Evolutionary conservation across 2,329 filamentous ascomycete genomes (phyloP).

Genomic region (Paecilomyces fulvus): DNA sequence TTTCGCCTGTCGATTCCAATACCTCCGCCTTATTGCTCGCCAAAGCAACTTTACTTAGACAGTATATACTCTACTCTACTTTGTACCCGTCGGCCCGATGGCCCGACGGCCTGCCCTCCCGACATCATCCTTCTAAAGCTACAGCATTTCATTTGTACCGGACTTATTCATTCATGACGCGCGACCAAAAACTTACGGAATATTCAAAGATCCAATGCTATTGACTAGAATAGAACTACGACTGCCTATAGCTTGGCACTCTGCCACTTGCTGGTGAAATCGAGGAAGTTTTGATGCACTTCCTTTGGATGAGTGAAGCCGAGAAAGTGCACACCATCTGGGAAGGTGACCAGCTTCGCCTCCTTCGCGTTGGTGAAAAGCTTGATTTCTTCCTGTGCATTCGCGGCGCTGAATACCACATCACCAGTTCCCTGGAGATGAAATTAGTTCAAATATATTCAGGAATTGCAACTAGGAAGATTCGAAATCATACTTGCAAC

Average conservation of each 20-base stretch:
- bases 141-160: too few relatives aligned
- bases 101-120: background rate
- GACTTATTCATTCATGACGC: too few relatives aligned
- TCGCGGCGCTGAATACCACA: slow-evolving; percentile 6
- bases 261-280: slow-evolving; percentile 3
- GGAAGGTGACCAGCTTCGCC: slow-evolving; percentile 30
- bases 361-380: slow-evolving; percentile 35
- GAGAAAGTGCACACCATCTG: slow-evolving; percentile 41
- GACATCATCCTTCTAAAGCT: background rate
- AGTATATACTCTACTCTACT: background rate
- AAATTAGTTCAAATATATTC: slow-evolving; percentile 29
- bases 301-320: slow-evolving; percentile 35
- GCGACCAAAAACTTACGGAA: too few relatives aligned
- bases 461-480: slow-evolving; percentile 28
- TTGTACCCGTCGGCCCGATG: background rate
- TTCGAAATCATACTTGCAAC: slow-evolving; percentile 33
- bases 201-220: too few relatives aligned
- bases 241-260: background rate
- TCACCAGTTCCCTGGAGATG: slow-evolving; percentile 5
- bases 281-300: slow-evolving; percentile 16
- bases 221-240: background rate
- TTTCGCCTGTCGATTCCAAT: too few relatives aligned
- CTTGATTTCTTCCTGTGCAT: slow-evolving; percentile 35
- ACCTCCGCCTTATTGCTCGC: too few relatives aligned
- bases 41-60: too few relatives aligned